These are phyloP conservation scores for Trametes cubensis DNA, from an alignment of 768 basidiomycete genomes.

Conservation along the genomic window DNA sequence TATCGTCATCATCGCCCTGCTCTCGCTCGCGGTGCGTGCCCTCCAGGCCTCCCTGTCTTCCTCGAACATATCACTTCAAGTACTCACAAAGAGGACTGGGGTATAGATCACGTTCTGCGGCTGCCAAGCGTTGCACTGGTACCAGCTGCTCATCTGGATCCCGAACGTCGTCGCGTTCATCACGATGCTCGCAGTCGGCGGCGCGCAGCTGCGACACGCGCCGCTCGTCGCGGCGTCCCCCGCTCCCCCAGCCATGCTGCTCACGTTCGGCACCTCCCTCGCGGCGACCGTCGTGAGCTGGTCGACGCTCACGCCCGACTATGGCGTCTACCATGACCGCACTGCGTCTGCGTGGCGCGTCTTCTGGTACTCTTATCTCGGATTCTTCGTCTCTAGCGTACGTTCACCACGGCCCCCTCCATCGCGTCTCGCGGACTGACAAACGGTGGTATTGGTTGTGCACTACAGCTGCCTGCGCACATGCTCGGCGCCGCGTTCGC, in stretches of 20 bases:
- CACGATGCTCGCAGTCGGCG: constrained; percentile 41
- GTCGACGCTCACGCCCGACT: constrained; percentile 48
- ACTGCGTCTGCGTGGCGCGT: constrained; percentile 36
- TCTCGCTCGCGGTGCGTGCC: constrained; percentile 39
- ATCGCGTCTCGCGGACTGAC: neutral
- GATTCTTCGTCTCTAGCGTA: constrained; percentile 46
- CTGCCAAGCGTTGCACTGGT: constrained; percentile 40
- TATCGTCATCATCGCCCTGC: constrained; percentile 46
- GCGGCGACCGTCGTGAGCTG: constrained; percentile 46
- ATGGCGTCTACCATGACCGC: constrained; percentile 50
- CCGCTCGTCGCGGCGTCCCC: constrained; percentile 27
- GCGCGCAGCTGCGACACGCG: constrained; percentile 34
- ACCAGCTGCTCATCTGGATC: constrained; percentile 44
- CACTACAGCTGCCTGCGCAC: constrained; percentile 41
- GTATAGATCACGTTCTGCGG: constrained; percentile 39
- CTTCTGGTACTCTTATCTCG: constrained; percentile 49
- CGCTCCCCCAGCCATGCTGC: constrained; percentile 37
- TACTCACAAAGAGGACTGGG: neutral
- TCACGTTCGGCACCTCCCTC: constrained; percentile 49
- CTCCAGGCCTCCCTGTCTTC: too few species aligned
- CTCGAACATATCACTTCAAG: too few species aligned
- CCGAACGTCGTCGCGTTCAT: constrained; percentile 44
- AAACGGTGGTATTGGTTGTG: neutral
- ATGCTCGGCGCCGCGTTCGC: constrained; percentile 50
- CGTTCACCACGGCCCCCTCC: constrained; percentile 20